Conservation (phyloP, 129 eudicot species). For the Dittrichia graveolens region DNA sequence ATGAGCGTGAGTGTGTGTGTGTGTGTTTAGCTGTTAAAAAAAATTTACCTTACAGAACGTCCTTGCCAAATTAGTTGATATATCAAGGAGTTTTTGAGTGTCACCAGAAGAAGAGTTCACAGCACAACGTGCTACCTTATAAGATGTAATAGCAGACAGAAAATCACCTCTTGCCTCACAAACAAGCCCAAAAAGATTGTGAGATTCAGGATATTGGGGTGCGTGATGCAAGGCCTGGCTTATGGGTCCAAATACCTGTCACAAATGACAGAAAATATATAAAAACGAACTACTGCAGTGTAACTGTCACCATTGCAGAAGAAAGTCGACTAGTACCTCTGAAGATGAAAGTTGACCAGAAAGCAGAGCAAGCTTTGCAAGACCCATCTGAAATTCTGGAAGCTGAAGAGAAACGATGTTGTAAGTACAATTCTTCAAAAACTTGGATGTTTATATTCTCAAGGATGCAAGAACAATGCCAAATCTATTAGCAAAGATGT, state of each 20-base stretch:
- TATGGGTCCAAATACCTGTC: conserved; percentile 84
- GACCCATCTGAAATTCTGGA: conserved; percentile 94
- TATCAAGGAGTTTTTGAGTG: conserved; percentile 53
- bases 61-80: conserved; percentile 83
- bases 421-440: conserved; percentile 30
- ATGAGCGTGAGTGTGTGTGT: too few species aligned
- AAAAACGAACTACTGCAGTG: not conserved
- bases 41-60: conserved; percentile 75
- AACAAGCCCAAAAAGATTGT: conserved; percentile 84
- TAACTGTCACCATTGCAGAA: conserved; percentile 3
- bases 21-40: too few species aligned
- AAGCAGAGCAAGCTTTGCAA: conserved; percentile 78
- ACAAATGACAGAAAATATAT: conserved; percentile 4
- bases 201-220: conserved; percentile 86
- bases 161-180: conserved; percentile 76
- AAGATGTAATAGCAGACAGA: conserved; percentile 66
- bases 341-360: conserved; percentile 78
- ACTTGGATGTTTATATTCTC: not conserved
- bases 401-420: conserved; percentile 50
- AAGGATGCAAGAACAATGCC: conserved; percentile 14
- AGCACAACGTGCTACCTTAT: conserved; percentile 74
- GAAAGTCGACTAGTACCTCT: conserved; percentile 52
- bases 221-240: conserved; percentile 90
- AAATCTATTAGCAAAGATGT: not conserved
- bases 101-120: conserved; percentile 44